Evolutionary conservation across 805 yeast species (phyloP).

Genomic region (Teunomyces barrocoloradensis): DNA sequence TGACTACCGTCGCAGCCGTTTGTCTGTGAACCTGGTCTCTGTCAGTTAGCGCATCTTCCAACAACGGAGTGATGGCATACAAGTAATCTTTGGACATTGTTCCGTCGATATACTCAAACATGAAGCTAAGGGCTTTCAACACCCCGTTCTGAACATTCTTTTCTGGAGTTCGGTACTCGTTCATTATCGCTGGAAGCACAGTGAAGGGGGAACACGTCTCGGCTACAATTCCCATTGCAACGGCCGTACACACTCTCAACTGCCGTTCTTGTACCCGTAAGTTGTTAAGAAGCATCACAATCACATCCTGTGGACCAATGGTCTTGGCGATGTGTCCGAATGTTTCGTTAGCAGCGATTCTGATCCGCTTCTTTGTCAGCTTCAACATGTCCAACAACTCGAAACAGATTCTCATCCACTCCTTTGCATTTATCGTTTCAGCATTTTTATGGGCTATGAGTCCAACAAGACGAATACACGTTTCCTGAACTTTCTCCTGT

Average conservation of each 20-base stretch:
- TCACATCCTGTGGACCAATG: conserved; percentile 93
- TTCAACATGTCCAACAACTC: conserved; percentile 87
- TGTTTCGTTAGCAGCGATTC: conserved; percentile 83
- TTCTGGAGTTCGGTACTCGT: conserved; percentile 91
- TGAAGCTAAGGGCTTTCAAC: conserved; percentile 81
- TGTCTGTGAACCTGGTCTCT: conserved; percentile 92
- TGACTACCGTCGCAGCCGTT: conserved; percentile 86
- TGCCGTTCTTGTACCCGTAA: conserved; percentile 94
- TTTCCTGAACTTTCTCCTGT: conserved; percentile 87
- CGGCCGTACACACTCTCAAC: conserved; percentile 93
- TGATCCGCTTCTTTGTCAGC: conserved; percentile 69
- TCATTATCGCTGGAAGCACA: conserved; percentile 90
- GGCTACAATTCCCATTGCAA: conserved; percentile 96
- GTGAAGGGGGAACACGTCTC: conserved; percentile 91
- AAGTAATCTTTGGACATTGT: conserved; percentile 74
- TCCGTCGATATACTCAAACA: conserved; percentile 89
- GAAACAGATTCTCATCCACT: conserved; percentile 96
- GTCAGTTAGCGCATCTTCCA: conserved; percentile 88
- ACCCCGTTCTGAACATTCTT: conserved; percentile 95
- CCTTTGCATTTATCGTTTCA: conserved; percentile 82
- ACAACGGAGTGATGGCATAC: conserved; percentile 70
- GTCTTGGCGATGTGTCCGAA: conserved; percentile 90
- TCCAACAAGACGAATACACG: conserved; percentile 76
- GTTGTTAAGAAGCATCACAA: conserved; percentile 79
- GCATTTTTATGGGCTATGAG: conserved; percentile 77